phyloP scores from a whole-genome alignment of 2,329 filamentous ascomycete genomes.

The Exutisphaerella laricina region DNA sequence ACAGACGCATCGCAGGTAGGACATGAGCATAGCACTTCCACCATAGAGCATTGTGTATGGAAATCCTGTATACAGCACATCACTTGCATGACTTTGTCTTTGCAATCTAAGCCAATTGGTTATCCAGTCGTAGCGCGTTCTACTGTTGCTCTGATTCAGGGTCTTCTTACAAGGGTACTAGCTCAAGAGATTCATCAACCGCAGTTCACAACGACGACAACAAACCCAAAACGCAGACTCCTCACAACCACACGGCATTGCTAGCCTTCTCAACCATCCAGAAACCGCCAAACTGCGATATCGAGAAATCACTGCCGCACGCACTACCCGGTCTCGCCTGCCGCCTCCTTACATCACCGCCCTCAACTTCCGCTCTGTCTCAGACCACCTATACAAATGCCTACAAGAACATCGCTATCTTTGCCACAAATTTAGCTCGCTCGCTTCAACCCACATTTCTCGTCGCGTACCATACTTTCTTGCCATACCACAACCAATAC shows the following conservation, averaged over 20 bases:
- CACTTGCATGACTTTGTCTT: neutral
- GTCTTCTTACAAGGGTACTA: neutral
- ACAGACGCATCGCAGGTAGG: neutral
- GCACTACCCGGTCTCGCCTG: neutral
- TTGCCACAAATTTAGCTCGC: neutral
- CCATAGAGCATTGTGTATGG: too few species aligned
- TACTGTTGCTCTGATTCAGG: constrained; percentile 1
- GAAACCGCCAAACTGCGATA: neutral
- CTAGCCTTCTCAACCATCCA: neutral
- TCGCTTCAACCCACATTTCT: too few species aligned
- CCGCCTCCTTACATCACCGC: neutral
- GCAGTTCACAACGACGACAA: neutral
- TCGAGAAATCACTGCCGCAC: neutral
- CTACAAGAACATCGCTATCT: neutral
- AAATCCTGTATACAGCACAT: too few species aligned
- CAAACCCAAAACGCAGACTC: neutral
- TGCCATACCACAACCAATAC: neutral
- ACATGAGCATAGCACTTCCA: neutral
- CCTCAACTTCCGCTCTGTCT: constrained; percentile 1
- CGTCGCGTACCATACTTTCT: too few species aligned
- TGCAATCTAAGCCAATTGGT: neutral
- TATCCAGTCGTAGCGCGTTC: neutral
- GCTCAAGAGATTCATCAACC: neutral
- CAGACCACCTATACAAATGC: neutral
- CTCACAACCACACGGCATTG: neutral